phyloP scores from a whole-genome alignment of 192 early-diverging fungal species.

The Coemansia aciculifera region DNA sequence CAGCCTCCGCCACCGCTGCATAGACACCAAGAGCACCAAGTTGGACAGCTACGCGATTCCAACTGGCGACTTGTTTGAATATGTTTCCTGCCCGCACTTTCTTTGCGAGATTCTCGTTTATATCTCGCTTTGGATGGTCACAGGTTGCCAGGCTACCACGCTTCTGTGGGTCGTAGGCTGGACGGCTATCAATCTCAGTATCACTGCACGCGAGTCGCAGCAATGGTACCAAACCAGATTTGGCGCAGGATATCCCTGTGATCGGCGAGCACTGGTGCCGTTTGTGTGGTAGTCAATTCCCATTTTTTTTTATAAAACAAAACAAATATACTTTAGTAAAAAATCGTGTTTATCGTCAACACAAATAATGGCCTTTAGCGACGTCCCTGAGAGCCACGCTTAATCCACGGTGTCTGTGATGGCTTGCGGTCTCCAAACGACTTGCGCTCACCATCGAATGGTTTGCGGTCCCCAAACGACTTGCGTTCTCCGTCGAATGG shows the following conservation, averaged over 20 bases:
- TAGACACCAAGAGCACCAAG: background rate
- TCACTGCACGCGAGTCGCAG: constrained; percentile 65
- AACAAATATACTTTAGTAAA: background rate
- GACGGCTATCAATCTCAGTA: constrained; percentile 62
- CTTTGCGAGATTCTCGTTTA: constrained; percentile 74
- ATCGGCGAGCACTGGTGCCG: constrained; percentile 36
- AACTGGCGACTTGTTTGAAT: constrained; percentile 66
- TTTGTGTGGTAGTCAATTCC: constrained; percentile 30
- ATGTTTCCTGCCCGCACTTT: constrained; percentile 67
- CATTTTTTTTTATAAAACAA: background rate
- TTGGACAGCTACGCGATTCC: constrained; percentile 58
- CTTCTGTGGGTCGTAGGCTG: constrained; percentile 58
- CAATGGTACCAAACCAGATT: constrained; percentile 69
- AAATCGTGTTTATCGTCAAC: background rate
- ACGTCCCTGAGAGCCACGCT: constrained; percentile 13
- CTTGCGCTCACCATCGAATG: constrained; percentile 6
- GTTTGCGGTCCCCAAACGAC: background rate
- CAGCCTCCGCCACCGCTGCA: constrained; percentile 47
- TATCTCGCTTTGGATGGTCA: constrained; percentile 58
- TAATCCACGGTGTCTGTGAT: constrained; percentile 7
- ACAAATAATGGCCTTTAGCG: background rate
- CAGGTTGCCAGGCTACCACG: constrained; percentile 41
- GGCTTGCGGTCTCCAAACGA: background rate
- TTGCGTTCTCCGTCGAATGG: constrained; percentile 1
- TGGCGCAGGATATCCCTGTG: constrained; percentile 48